Evolutionary conservation across 495 filamentous ascomycete genomes (phyloP), one percentile per base, ranked within the genome.

Genomic region (Aspergillus cristatus): DNA sequence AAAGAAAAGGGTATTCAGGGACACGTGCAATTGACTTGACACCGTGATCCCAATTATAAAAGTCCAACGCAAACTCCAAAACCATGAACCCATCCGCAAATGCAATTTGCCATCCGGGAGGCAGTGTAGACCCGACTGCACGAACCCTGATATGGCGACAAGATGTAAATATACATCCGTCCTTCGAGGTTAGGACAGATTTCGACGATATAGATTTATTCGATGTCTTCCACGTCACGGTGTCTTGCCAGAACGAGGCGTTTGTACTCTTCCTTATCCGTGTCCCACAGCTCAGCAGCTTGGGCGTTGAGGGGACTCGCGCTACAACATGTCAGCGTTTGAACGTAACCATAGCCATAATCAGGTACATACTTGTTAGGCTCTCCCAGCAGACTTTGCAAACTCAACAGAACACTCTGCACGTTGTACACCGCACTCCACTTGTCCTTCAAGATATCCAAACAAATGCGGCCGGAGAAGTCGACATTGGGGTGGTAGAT

Each of bases 401-500:
- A 58, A 45, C 88, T 95, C 47, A 99, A 63, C 32, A 99, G 65
- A 15, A 99, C 85, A 31, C 80, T 91, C 63, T 91, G 85, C 39
- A 91, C 82, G 50, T 95, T 96, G 72, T 95, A 94, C 11, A 90
- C 86, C 14, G 81, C 81, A 45, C 86, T 94, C 91, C 91, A 97
- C 66, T 94, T 94, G 55, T 96, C 91, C 70, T 94, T 95, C 35
- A 99, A 68, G 49, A 99, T 99, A 60, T 97, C 93, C 41, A 99
- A 70, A 58, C 87, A 94, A 61, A 94, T 94, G 37, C 86, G 76
- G 28, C 86, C 87, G 6, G 86, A 87, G 62, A 91, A 90, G 58
- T 93, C 87, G 44, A 95, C 82, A 47, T 95, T 94, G 16, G 88
- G 88, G 49, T 94, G 88, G 64, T 90, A 93, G 59, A 94, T 93